Evolutionary conservation across 495 filamentous ascomycete species (phyloP).

Genomic region (Monascus purpureus): DNA sequence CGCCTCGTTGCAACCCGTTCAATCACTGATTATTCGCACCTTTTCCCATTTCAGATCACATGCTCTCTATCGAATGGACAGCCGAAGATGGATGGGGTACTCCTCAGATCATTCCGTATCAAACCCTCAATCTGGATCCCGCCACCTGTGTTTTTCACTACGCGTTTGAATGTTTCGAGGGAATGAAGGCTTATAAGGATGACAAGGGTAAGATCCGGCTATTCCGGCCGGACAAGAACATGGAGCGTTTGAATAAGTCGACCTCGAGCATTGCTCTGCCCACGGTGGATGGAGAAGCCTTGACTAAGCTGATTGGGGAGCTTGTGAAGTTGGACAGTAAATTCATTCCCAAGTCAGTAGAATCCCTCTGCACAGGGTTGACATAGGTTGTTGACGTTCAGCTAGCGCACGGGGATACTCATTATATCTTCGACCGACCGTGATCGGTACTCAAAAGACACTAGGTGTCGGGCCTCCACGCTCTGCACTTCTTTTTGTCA

Average conservation of each 20-base stretch:
- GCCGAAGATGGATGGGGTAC: slow-evolving; percentile 64
- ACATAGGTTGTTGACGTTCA: slow-evolving; percentile 5
- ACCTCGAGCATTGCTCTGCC: slow-evolving; percentile 83
- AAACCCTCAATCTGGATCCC: slow-evolving; percentile 91
- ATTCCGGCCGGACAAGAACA: slow-evolving; percentile 95
- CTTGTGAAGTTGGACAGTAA: slow-evolving; percentile 68
- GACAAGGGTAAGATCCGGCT: slow-evolving; percentile 56
- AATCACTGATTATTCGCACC: background rate
- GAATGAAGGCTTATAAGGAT: slow-evolving; percentile 97
- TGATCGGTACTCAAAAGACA: slow-evolving; percentile 92
- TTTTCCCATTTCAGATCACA: slow-evolving; percentile 55
- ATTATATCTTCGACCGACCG: slow-evolving; percentile 85
- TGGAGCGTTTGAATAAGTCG: slow-evolving; percentile 83
- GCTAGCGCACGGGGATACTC: slow-evolving; percentile 65
- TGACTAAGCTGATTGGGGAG: slow-evolving; percentile 67
- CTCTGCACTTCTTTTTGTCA: slow-evolving; percentile 81
- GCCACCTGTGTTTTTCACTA: slow-evolving; percentile 98
- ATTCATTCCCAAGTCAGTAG: slow-evolving; percentile 64
- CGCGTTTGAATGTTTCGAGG: slow-evolving; percentile 93
- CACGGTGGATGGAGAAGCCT: slow-evolving; percentile 52
- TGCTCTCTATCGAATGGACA: slow-evolving; percentile 93
- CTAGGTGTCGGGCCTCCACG: slow-evolving; percentile 85
- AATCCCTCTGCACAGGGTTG: background rate
- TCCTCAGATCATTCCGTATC: slow-evolving; percentile 78
- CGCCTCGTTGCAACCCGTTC: slow-evolving; percentile 1